A percentile compares a stretch with the other conserved stretches of the same genome.
Evolutionary conservation across 768 basidiomycete species (phyloP).

Genomic region (Rhodocollybia butyracea): DNA sequence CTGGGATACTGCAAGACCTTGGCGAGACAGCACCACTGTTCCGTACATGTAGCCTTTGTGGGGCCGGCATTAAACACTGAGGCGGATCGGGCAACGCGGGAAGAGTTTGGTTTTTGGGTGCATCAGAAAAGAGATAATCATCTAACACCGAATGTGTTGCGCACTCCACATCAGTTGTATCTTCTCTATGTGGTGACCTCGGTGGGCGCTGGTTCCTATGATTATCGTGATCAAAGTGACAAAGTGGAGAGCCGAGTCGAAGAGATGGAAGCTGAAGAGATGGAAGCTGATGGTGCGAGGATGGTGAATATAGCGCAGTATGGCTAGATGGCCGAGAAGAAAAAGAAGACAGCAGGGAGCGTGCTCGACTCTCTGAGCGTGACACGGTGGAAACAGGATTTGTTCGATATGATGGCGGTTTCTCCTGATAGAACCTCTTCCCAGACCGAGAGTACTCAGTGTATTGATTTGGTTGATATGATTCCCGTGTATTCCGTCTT

Average conservation of each 20-base stretch:
- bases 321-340: background rate
- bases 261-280: background rate
- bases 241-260: background rate
- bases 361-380: conserved; percentile 1
- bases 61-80: conserved; percentile 1
- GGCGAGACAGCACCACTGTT: background rate
- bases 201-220: background rate
- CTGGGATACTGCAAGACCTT: background rate
- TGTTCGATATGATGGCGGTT: conserved; percentile 1
- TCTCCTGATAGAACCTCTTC: background rate
- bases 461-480: background rate
- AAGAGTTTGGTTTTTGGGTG: background rate
- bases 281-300: background rate
- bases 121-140: conserved; percentile 1
- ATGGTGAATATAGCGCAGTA: background rate
- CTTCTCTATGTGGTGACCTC: background rate
- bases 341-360: background rate
- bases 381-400: background rate
- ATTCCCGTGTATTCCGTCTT: conserved; percentile 2
- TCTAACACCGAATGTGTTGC: conserved; percentile 7
- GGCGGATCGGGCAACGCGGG: background rate
- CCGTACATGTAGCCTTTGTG: conserved; percentile 5
- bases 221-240: background rate
- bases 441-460: conserved; percentile 1
- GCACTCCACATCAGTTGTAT: background rate